A percentile compares a stretch with the other conserved stretches of the same genome.
phyloP scores from a whole-genome alignment of 306 rosid species.

The Cucurbita argyrosperma region DNA sequence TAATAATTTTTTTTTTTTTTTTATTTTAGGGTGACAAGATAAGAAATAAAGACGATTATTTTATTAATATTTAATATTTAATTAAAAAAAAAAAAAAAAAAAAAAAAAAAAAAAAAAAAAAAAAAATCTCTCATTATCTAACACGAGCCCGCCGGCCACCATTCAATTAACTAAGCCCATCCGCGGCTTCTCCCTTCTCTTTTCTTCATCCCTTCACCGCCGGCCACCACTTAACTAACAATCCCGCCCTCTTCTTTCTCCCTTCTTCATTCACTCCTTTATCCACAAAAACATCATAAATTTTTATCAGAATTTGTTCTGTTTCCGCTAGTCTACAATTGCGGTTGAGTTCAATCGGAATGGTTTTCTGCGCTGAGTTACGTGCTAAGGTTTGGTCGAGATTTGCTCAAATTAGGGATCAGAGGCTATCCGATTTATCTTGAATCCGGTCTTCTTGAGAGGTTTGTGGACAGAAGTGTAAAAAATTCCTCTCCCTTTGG shows the following conservation, averaged over 20 bases:
- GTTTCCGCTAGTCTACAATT: constrained; percentile 1
- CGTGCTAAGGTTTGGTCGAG: constrained; percentile 28
- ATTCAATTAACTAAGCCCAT: too few relatives aligned
- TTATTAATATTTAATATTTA: too few relatives aligned
- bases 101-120: too few relatives aligned
- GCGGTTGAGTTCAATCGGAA: constrained; percentile 11
- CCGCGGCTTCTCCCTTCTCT: too few relatives aligned
- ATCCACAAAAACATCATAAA: background rate
- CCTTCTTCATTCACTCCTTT: background rate
- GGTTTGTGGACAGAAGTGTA: background rate
- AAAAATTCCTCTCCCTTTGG: background rate
- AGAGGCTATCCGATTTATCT: constrained; percentile 65
- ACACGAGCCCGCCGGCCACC: too few relatives aligned
- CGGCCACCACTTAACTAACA: too few relatives aligned
- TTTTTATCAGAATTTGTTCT: background rate
- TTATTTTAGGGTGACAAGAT: too few relatives aligned
- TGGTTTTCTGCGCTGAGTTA: constrained; percentile 11
- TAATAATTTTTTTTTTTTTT: background rate
- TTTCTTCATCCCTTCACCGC: background rate
- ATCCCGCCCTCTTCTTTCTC: too few relatives aligned
- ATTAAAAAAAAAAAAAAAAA: too few relatives aligned
- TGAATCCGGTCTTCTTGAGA: constrained; percentile 77
- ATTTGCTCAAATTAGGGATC: too few relatives aligned
- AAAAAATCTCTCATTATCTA: too few relatives aligned
- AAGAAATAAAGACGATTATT: too few relatives aligned